Base-by-base conservation (phyloP, 805 yeast species). In the Metschnikowia henanensis region DNA sequence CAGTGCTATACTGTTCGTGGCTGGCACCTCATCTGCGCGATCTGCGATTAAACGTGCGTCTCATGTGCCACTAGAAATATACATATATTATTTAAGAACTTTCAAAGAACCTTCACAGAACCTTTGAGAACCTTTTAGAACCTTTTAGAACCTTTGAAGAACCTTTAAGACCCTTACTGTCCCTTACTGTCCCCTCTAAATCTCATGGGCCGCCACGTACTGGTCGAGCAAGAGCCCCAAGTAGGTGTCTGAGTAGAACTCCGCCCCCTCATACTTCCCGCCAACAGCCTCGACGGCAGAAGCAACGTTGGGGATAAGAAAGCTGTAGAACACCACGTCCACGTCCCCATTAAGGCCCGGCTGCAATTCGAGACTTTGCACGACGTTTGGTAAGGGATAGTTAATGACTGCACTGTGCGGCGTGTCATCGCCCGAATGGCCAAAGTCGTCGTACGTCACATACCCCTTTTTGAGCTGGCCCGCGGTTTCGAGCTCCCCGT, bases 371-470 rank as follows among this genome's bases (percentile, higher is more conserved):
- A 58, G 63, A 0, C 85, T 66, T 52, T 79, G 84, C 21, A 92
- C 79, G 10, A 87, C 95, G 56, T 89, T 91, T 8, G 98, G 97
- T 3, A 89, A 71, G 6, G 73, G 76, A 60, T 76, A 83, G 45
- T 74, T 68, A 0, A 69, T 68, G 36, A 84, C 76, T 1, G 87
- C 76, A 45, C 65, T 86, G 91, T 44, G 81, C 54, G 30, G 89
- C 75, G 69, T 87, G 52, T 72, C 98, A 60, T 94, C 99, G 18
- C 99, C 99, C 49, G 82, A 81, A 50, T 71, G 64, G 0, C 97
- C 99, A 53, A 76, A 73, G 57, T 92, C 98, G 59, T 94, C 99
- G 35, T 64, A 55, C 0, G 99, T 92, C 0, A 81, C 82, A 54
- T 85, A 87, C 0, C 99, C 99, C 47, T 78, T 79, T 1, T 80